Evolutionary conservation across 768 basidiomycete genomes (phyloP).

Genomic region (Rhodocollybia butyracea): DNA sequence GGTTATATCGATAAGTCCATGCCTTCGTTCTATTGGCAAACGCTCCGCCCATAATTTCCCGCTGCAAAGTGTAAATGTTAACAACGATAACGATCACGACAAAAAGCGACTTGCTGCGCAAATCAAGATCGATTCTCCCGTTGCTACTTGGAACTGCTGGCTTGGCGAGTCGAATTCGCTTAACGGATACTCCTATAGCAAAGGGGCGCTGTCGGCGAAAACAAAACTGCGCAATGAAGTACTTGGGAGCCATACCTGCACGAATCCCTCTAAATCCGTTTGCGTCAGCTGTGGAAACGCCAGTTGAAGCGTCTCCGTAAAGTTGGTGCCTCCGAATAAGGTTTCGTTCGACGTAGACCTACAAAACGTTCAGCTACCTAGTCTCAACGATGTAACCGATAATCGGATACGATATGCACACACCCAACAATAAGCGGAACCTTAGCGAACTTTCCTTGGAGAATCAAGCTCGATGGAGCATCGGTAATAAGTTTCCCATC

Average conservation of each 20-base stretch:
- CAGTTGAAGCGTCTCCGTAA: constrained; percentile 31
- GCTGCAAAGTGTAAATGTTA: constrained; percentile 21
- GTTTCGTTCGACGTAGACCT: constrained; percentile 63
- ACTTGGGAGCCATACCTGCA: constrained; percentile 27
- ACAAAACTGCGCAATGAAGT: no score
- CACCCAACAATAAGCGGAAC: constrained; percentile 62
- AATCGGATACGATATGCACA: constrained; percentile 13
- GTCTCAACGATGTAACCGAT: not conserved
- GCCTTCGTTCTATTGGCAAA: constrained; percentile 32
- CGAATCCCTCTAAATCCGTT: constrained; percentile 33
- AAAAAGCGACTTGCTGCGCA: constrained; percentile 44
- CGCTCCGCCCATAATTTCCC: constrained; percentile 42
- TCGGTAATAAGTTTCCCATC: constrained; percentile 51
- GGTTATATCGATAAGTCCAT: constrained; percentile 62
- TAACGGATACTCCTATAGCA: constrained; percentile 43
- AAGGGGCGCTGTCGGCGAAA: no score
- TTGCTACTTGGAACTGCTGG: constrained; percentile 42
- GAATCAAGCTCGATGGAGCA: constrained; percentile 45
- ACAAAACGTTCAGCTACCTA: not conserved
- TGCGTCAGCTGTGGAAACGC: constrained; percentile 46
- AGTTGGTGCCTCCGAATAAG: constrained; percentile 36
- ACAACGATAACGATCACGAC: not conserved
- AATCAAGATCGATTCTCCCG: constrained; percentile 46
- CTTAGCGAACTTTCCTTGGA: constrained; percentile 40
- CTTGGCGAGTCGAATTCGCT: constrained; percentile 38